These are phyloP conservation scores for Sordaria brevicollis DNA, from an alignment of 495 filamentous ascomycete genomes.

Conservation along the genomic window DNA sequence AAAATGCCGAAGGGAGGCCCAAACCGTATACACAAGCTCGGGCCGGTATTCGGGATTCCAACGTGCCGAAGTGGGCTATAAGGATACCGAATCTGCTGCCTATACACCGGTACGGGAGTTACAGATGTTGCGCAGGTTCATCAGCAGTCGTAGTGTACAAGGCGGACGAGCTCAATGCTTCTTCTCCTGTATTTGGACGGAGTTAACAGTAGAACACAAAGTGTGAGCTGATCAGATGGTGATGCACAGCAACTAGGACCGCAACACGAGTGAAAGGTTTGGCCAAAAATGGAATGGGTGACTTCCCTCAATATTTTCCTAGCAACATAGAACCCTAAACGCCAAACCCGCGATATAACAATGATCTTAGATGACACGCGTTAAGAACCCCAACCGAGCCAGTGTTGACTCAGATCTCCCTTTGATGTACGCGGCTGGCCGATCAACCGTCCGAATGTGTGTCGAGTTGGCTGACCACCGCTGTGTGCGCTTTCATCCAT, in stretches of 20 bases:
- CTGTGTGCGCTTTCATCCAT: background rate
- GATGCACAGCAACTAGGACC: background rate
- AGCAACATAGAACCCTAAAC: background rate
- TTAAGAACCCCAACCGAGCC: background rate
- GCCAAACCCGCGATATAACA: background rate
- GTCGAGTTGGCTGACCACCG: background rate
- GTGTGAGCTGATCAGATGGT: background rate
- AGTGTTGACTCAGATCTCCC: background rate
- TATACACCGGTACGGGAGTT: too few relatives aligned
- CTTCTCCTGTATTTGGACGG: background rate
- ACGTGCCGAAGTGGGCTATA: background rate
- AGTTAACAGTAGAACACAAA: background rate
- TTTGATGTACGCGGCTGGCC: background rate
- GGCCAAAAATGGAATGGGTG: background rate
- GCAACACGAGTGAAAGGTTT: background rate
- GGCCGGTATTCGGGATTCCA: background rate
- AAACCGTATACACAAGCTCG: background rate
- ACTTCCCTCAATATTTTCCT: background rate
- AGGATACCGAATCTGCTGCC: too few relatives aligned
- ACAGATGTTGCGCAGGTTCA: background rate
- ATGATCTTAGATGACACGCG: background rate
- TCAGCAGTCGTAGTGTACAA: background rate
- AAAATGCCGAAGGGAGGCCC: background rate
- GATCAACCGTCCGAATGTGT: background rate
- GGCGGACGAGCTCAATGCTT: background rate